Base-by-base conservation (phyloP, 352 stramenopile genomes). In the Phytopythium litorale region DNA sequence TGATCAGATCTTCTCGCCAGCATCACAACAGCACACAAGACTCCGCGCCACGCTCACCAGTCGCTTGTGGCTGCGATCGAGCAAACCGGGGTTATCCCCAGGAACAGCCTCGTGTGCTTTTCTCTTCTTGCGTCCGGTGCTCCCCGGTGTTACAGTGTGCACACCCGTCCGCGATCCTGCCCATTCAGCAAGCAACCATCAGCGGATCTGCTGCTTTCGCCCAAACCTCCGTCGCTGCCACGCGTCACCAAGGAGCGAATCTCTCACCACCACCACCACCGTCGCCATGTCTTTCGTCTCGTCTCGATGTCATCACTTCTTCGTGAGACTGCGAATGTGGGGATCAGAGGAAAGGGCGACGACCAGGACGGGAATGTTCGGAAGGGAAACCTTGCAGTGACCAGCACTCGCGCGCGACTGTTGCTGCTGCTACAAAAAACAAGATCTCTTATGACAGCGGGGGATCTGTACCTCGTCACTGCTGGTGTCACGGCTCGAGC, bases 321-420 rank as follows among this genome's bases (percentile, higher is more conserved):
- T n/a, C 18, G 40, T 21, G 19, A 46, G 40, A 21, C 18, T 16
- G 19, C 15, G 3, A 46, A 46, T 46, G 40, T 11, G 35, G 12
- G 40, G 19, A 46, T 43, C 19, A 43, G 37, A 43, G 12, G 37
- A 43, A 43, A 43, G 13, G 15, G 37, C 37, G 37, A 16, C 12
- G 37, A 21, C 40, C 18, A 23, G 8, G 40, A 46, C 8, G 16
- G 18, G 40, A 45, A 45, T 21, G 35, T 13, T 5, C 35, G 35
- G 35, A 40, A 45, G 38, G 42, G 42, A 25, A 50, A 50, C 43
- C 40, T 50, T 50, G n/a, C 43, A 50, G 43, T 50, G 43, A 50
- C 43, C 43, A 50, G 30, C 43, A 50, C n/a, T 50, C 43, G 19
- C n/a, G 16, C 40, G 18, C 40, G 18, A 46, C 40, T 46, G 40